Conservation (phyloP, 306 rosid genomes). For the Abrus precatorius region DNA sequence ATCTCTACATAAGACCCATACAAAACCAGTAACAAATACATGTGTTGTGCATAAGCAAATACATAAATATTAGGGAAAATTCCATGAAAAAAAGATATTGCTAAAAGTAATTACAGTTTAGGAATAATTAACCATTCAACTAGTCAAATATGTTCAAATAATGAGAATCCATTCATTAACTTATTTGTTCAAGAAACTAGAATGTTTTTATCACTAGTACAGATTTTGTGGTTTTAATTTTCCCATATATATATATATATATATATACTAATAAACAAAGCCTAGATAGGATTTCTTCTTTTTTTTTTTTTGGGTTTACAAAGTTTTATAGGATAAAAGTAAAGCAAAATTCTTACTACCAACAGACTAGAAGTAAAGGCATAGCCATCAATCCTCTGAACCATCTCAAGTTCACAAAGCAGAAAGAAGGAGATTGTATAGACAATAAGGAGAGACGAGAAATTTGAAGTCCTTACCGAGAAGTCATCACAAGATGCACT, state of each 20-base stretch:
- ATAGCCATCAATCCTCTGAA: conserved; percentile 35
- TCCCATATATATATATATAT: neutral
- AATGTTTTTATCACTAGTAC: neutral
- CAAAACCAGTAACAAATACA: conserved; percentile 20
- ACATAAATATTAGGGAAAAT: neutral
- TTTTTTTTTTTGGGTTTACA: neutral
- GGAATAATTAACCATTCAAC: neutral
- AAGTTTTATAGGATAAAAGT: neutral
- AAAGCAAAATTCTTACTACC: conserved; percentile 12
- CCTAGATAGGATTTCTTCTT: conserved; percentile 6
- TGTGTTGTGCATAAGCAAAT: neutral
- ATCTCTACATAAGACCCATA: conserved; percentile 54
- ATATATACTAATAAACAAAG: neutral
- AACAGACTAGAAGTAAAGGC: conserved; percentile 30
- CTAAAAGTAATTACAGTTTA: neutral
- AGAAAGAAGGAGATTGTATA: conserved; percentile 13
- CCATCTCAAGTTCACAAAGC: conserved; percentile 13
- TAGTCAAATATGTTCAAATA: neutral
- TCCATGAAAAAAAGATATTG: neutral
- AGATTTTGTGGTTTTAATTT: neutral
- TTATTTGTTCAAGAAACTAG: neutral
- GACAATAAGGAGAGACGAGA: conserved; percentile 32
- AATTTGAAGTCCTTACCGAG: conserved; percentile 70
- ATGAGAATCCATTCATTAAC: neutral
- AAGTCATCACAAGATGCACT: conserved; percentile 95